Evolutionary conservation across 805 yeast species (phyloP).

Genomic region (Pichia membranifaciens): DNA sequence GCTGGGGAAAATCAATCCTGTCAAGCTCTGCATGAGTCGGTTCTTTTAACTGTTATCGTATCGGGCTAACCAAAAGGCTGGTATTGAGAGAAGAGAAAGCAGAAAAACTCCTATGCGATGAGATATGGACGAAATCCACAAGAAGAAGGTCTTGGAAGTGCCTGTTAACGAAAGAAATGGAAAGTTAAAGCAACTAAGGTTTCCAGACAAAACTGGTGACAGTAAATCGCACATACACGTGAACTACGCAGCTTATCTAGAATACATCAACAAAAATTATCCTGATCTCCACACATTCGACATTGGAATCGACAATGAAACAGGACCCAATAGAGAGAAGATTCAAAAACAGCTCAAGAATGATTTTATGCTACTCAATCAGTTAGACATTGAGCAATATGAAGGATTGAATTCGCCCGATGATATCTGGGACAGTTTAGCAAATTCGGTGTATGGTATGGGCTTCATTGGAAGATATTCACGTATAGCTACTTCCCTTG

Average conservation of each 20-base stretch:
- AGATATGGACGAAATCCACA: too few species aligned
- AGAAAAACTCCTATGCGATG: too few species aligned
- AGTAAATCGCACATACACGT: not conserved
- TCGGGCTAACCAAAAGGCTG: too few species aligned
- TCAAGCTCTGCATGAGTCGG: too few species aligned
- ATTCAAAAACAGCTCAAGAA: not conserved
- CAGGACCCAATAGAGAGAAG: not conserved
- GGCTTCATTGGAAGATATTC: slow-evolving; percentile 13
- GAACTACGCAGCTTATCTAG: not conserved
- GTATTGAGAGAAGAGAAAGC: too few species aligned
- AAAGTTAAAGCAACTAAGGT: not conserved
- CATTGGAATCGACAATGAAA: not conserved
- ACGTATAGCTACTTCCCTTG: slow-evolving; percentile 10
- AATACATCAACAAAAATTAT: slow-evolving; percentile 2
- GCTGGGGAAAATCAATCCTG: too few species aligned
- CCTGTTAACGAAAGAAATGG: not conserved
- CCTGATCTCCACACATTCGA: slow-evolving; percentile 2
- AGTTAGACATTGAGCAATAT: slow-evolving; percentile 6
- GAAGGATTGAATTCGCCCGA: slow-evolving; percentile 6
- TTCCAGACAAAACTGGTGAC: not conserved
- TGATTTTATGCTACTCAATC: slow-evolving; percentile 9
- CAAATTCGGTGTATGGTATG: slow-evolving; percentile 6
- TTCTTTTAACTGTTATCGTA: too few species aligned
- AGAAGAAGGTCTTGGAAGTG: not conserved
- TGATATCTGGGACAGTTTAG: slow-evolving; percentile 11